Evolutionary conservation across 768 basidiomycete species (phyloP).

Genomic region (Tylopilus intermedius): DNA sequence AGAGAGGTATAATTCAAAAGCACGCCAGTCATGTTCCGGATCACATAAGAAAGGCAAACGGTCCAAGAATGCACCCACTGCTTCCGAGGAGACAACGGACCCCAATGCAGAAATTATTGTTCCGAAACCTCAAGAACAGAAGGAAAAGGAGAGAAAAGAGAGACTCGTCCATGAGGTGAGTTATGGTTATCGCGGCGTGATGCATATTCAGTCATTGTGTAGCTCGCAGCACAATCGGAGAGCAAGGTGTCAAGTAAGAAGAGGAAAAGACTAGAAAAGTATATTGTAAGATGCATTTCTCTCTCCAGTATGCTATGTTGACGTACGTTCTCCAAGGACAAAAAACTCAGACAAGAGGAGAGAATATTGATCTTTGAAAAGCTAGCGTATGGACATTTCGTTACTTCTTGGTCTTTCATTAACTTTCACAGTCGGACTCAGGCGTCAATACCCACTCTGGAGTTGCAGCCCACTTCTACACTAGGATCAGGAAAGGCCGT

Average conservation of each 20-base stretch:
- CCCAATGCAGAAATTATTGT: slow-evolving; percentile 56
- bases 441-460: slow-evolving; percentile 54
- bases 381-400: slow-evolving; percentile 54
- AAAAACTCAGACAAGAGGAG: slow-evolving; percentile 90
- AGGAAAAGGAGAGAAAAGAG: slow-evolving; percentile 55
- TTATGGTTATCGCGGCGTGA: not conserved
- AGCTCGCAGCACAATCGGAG: slow-evolving; percentile 45
- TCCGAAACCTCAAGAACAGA: slow-evolving; percentile 57
- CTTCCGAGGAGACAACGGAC: slow-evolving; percentile 34
- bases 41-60: slow-evolving; percentile 62
- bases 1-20: slow-evolving; percentile 57
- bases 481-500: slow-evolving; percentile 68
- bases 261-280: slow-evolving; percentile 85
- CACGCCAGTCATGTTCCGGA: slow-evolving; percentile 56
- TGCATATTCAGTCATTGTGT: slow-evolving; percentile 1
- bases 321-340: slow-evolving; percentile 50
- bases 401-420: slow-evolving; percentile 2
- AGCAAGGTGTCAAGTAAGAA: slow-evolving; percentile 80
- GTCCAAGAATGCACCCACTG: slow-evolving; percentile 25
- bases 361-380: slow-evolving; percentile 72
- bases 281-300: slow-evolving; percentile 57
- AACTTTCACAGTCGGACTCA: slow-evolving; percentile 62
- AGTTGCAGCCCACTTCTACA: slow-evolving; percentile 75
- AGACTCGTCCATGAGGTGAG: slow-evolving; percentile 59
- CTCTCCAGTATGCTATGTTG: not conserved